A percentile compares a stretch with the other conserved stretches of the same genome.
These are phyloP conservation scores for Uronychia binucleata DNA, from an alignment of 73 alveolate species.

Conservation along the genomic window DNA sequence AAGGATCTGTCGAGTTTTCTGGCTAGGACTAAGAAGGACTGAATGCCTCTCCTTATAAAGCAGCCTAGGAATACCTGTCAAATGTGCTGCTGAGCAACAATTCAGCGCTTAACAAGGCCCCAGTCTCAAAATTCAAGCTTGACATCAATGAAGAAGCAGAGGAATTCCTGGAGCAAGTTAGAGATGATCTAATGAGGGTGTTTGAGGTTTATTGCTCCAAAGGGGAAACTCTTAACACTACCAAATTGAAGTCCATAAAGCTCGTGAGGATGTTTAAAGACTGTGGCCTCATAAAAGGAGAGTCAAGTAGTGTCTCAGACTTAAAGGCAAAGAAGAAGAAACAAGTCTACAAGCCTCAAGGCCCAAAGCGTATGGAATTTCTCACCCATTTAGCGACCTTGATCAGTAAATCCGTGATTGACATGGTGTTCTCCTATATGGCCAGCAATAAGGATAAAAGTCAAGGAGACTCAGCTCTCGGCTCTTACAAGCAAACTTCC, in stretches of 20 bases:
- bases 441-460: not conserved
- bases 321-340: not conserved
- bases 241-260: conserved; percentile 26
- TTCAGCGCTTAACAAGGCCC: not conserved
- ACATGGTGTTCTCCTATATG: not conserved
- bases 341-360: not conserved
- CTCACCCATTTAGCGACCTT: not conserved
- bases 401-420: not conserved
- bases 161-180: not conserved
- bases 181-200: conserved; percentile 26
- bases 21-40: too few relatives aligned
- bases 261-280: conserved; percentile 28
- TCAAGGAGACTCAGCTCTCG: not conserved
- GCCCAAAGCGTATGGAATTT: not conserved
- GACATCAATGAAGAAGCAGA: not conserved
- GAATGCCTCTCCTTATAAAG: not conserved
- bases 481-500: not conserved
- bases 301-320: not conserved
- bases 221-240: conserved; percentile 44
- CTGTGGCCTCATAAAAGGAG: conserved; percentile 9
- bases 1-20: too few relatives aligned
- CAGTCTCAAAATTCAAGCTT: not conserved
- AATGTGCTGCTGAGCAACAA: not conserved
- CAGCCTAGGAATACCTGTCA: not conserved
- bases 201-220: conserved; percentile 40